Percentiles rank a stretch among this genome's conserved stretches.
These are phyloP conservation scores for Aspergillus sp. DNA, from an alignment of 2,329 filamentous ascomycete species.

Conservation along the genomic window DNA sequence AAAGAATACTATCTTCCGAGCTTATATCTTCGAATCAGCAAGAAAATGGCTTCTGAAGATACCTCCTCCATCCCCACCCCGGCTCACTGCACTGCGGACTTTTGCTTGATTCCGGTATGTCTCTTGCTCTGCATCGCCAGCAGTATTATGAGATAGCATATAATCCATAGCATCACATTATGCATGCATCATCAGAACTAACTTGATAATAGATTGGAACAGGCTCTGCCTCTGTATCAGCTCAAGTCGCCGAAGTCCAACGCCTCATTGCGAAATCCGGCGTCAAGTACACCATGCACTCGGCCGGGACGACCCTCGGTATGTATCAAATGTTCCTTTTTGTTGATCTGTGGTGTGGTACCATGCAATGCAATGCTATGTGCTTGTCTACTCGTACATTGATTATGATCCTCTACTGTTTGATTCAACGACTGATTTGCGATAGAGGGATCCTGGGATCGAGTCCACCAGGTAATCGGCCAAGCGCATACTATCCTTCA, in stretches of 20 bases:
- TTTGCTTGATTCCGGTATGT: constrained; percentile 79
- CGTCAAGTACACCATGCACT: constrained; percentile 83
- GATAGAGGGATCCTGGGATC: constrained; percentile 84
- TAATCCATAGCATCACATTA: neutral
- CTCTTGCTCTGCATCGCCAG: too few relatives aligned
- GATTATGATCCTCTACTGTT: neutral
- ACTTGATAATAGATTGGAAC: constrained; percentile 65
- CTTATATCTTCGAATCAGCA: neutral
- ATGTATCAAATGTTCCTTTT: constrained; percentile 28
- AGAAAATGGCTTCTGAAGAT: constrained; percentile 5
- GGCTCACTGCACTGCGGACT: constrained; percentile 75
- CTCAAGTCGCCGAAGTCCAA: constrained; percentile 86
- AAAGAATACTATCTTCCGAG: neutral
- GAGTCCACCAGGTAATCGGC: constrained; percentile 79
- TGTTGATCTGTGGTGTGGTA: too few relatives aligned
- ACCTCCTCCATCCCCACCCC: constrained; percentile 54
- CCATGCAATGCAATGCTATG: too few relatives aligned
- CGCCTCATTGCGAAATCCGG: constrained; percentile 75
- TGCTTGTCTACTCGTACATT: neutral
- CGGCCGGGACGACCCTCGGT: constrained; percentile 90
- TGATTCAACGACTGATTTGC: constrained; percentile 3
- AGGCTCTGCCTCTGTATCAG: constrained; percentile 66
- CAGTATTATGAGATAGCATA: too few relatives aligned
- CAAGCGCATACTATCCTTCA: constrained; percentile 78
- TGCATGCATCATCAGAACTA: neutral